These are phyloP conservation scores for Mycothermus thermophilus DNA, from an alignment of 495 filamentous ascomycete genomes.

Conservation along the genomic window DNA sequence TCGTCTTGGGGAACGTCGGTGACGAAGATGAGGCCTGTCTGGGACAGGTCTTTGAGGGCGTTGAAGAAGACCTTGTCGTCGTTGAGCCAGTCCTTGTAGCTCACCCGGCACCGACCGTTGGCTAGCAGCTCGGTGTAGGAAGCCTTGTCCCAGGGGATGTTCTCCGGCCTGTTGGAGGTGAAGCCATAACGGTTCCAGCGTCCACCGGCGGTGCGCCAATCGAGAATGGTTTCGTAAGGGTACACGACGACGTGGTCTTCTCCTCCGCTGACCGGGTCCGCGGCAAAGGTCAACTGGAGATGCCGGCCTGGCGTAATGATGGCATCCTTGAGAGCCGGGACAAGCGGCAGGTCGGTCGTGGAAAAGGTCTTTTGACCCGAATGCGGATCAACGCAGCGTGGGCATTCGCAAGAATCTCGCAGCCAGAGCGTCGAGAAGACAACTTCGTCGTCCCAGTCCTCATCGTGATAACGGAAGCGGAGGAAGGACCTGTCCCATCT, in stretches of 20 bases:
- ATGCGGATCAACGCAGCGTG: conserved; percentile 55
- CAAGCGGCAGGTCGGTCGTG: conserved; percentile 51
- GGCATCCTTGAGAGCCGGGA: conserved; percentile 29
- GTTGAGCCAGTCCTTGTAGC: conserved; percentile 61
- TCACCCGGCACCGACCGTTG: conserved; percentile 26
- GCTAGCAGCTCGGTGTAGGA: conserved; percentile 23
- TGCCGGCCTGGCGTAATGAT: conserved; percentile 21
- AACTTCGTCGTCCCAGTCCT: background rate
- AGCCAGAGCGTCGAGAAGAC: conserved; percentile 35
- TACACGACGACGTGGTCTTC: conserved; percentile 8
- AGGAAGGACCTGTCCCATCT: too few relatives aligned
- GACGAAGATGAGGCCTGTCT: conserved; percentile 59
- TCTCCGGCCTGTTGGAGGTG: background rate
- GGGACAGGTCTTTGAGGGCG: conserved; percentile 40
- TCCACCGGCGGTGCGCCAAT: background rate
- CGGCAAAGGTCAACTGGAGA: conserved; percentile 45
- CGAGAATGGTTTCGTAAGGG: conserved; percentile 3
- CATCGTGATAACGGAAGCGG: too few relatives aligned
- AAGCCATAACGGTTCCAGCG: background rate
- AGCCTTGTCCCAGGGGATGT: conserved; percentile 10
- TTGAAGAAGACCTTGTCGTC: conserved; percentile 28
- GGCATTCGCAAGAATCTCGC: conserved; percentile 65
- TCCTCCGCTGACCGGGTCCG: conserved; percentile 13
- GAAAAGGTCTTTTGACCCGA: conserved; percentile 75
- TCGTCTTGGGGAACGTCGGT: conserved; percentile 52